A percentile compares a stretch with the other conserved stretches of the same genome.
phyloP scores from a whole-genome alignment of 2,329 filamentous ascomycete species.

The Penicillium sp. region DNA sequence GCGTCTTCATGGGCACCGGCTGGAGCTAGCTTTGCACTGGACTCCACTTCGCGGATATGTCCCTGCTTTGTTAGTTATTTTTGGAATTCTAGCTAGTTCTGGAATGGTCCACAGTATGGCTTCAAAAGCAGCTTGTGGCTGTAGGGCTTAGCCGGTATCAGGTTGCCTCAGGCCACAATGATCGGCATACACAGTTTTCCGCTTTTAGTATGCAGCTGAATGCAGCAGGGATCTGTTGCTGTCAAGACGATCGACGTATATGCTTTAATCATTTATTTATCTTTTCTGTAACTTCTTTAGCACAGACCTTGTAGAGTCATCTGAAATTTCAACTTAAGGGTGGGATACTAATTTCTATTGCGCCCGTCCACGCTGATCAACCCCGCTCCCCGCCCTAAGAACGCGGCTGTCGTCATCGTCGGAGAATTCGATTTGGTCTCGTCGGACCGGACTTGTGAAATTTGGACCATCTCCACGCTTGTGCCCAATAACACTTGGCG shows the following conservation, averaged over 20 bases:
- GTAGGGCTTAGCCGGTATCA: no score
- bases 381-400: slow-evolving; percentile 12
- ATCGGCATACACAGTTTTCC: not conserved
- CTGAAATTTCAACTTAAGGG: not conserved
- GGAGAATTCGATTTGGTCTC: slow-evolving; percentile 1
- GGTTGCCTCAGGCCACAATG: not conserved
- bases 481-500: slow-evolving; percentile 7
- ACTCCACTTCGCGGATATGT: no score
- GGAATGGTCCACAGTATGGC: no score
- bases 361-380: slow-evolving; percentile 1
- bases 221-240: not conserved
- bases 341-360: not conserved
- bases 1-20: no score
- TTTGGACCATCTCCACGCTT: slow-evolving; percentile 7
- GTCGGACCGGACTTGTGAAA: not conserved
- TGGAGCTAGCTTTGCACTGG: no score
- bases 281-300: not conserved
- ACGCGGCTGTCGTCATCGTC: slow-evolving; percentile 14
- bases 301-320: slow-evolving; percentile 1
- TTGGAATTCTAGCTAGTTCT: no score
- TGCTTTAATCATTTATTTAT: not conserved
- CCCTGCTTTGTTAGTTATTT: no score
- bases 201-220: not conserved
- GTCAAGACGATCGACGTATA: not conserved
- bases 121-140: not conserved